Conservation (phyloP, 176 grass and related monocot genomes). For the Aegilops speltoides region DNA sequence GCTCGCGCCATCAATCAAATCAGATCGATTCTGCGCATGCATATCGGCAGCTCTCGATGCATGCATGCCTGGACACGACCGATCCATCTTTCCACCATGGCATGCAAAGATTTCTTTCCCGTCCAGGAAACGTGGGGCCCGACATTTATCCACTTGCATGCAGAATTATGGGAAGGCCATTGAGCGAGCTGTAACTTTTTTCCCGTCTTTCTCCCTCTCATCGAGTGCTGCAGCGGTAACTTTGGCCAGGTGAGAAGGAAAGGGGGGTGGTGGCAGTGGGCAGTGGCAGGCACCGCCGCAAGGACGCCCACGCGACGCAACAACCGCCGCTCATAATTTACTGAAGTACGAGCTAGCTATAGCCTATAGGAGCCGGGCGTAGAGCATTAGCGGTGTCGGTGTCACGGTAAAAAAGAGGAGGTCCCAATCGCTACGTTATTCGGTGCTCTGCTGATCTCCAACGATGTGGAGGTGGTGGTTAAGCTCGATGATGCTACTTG, state of each 20-base stretch:
- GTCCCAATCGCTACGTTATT: background rate
- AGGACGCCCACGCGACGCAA: background rate
- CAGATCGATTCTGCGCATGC: background rate
- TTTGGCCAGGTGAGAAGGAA: conserved; percentile 22
- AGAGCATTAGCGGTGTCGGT: background rate
- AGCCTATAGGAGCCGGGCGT: background rate
- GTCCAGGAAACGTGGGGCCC: conserved; percentile 10
- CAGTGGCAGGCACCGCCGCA: conserved; percentile 11
- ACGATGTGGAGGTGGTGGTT: conserved; percentile 16
- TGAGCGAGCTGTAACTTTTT: conserved; percentile 20
- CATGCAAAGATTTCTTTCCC: conserved; percentile 9
- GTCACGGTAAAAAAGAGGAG: background rate
- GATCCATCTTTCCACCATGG: background rate
- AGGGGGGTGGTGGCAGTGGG: background rate
- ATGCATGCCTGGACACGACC: background rate
- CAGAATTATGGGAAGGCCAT: conserved; percentile 35
- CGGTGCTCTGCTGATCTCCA: background rate
- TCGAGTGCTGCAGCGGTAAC: conserved; percentile 40
- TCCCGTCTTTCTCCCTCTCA: conserved; percentile 12
- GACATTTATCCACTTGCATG: conserved; percentile 38
- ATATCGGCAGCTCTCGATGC: background rate
- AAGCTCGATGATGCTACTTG: background rate
- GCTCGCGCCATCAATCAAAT: background rate
- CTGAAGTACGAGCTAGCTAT: background rate
- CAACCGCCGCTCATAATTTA: conserved; percentile 7